Conservation (phyloP, 2,329 filamentous ascomycete species). For the Colletotrichum coccodes region DNA sequence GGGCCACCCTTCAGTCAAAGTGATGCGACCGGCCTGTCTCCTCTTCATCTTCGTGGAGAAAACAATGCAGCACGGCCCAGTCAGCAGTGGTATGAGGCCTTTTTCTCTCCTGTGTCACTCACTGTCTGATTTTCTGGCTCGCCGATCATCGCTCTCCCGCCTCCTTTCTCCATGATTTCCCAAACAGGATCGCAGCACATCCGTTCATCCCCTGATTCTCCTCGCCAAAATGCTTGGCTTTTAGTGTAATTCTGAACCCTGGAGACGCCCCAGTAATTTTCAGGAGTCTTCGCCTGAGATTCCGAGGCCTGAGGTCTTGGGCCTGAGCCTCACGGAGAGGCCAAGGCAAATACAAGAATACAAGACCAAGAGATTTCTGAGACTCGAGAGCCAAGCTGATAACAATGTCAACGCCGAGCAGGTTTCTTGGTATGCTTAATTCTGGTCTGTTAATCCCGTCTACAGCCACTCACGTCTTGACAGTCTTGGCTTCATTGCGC, state of each 20-base stretch:
- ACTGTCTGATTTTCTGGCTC: constrained; percentile 26
- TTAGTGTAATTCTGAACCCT: constrained; percentile 1
- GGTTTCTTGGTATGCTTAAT: constrained; percentile 3
- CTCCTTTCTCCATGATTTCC: constrained; percentile 29
- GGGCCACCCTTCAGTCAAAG: background rate
- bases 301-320: background rate
- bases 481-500: constrained; percentile 12
- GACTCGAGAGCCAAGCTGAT: background rate
- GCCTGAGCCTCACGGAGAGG: background rate
- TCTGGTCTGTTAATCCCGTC: background rate
- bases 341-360: background rate
- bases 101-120: background rate
- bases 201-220: constrained; percentile 23
- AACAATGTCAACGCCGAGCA: constrained; percentile 12
- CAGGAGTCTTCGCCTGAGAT: background rate
- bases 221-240: constrained; percentile 31
- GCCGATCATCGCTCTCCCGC: constrained; percentile 23
- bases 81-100: background rate
- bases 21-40: background rate
- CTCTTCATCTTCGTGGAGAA: background rate
- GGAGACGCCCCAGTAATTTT: constrained; percentile 9
- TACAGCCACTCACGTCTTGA: background rate
- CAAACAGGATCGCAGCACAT: constrained; percentile 30
- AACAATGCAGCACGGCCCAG: background rate
- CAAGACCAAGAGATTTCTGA: background rate